These are phyloP conservation scores for Annulohypoxylon maeteangense DNA, from an alignment of 495 filamentous ascomycete genomes.

Conservation along the genomic window DNA sequence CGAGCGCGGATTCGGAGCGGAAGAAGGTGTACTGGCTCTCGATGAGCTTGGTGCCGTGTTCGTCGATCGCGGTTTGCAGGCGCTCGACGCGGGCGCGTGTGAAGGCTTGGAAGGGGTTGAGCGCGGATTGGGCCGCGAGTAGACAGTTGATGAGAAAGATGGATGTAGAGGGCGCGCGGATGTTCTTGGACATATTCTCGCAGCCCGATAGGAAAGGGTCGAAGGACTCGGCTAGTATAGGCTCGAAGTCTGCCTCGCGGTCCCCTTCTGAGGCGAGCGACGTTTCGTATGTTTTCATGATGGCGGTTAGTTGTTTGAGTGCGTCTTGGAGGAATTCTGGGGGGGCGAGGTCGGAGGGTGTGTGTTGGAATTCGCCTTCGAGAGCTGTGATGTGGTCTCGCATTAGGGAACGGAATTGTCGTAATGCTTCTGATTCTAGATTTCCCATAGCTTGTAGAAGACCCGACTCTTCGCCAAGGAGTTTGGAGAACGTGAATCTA, in stretches of 20 bases:
- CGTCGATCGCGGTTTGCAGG: conserved; percentile 59
- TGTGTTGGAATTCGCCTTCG: conserved; percentile 73
- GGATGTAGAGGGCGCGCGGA: conserved; percentile 65
- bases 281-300: conserved; percentile 85
- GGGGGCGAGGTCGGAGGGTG: conserved; percentile 74
- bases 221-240: conserved; percentile 82
- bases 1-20: conserved; percentile 76
- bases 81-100: conserved; percentile 56
- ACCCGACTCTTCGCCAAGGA: conserved; percentile 75
- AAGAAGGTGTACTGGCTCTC: conserved; percentile 75
- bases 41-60: conserved; percentile 58
- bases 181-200: conserved; percentile 70
- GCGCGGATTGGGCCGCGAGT: conserved; percentile 62
- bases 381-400: conserved; percentile 79
- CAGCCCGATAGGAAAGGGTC: conserved; percentile 86
- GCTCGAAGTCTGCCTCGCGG: conserved; percentile 74
- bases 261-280: conserved; percentile 69
- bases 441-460: conserved; percentile 73
- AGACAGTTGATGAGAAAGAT: conserved; percentile 90
- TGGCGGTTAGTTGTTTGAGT: conserved; percentile 74
- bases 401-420: conserved; percentile 83
- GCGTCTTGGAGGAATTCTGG: conserved; percentile 88
- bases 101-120: conserved; percentile 67
- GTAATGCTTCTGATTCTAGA: conserved; percentile 80
- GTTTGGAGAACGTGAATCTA: conserved; percentile 79